Evolutionary conservation across 78 protist genomes (phyloP).

Genomic region (Pigoraptor vietnamica): DNA sequence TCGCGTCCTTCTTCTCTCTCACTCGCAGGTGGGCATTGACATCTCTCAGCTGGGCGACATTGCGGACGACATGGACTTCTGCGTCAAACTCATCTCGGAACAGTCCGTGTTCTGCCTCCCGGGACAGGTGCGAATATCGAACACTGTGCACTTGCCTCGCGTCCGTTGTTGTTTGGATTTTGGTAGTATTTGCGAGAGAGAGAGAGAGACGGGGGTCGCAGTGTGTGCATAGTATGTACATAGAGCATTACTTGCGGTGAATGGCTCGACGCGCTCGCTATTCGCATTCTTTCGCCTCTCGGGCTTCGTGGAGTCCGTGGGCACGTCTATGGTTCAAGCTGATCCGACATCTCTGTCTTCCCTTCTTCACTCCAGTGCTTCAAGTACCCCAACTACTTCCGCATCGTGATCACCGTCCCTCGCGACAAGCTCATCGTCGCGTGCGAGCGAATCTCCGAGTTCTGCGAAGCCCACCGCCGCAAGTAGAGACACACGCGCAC

Average conservation of each 20-base stretch:
- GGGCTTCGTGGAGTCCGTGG: too few species aligned
- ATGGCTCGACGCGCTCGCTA: too few species aligned
- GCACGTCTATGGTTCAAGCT: background rate
- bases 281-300: too few species aligned
- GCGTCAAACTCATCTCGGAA: conserved; percentile 57
- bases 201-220: too few species aligned
- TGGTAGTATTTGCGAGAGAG: too few species aligned
- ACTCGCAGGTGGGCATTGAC: conserved; percentile 55
- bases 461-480: background rate
- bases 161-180: background rate
- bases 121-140: conserved; percentile 30
- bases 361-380: conserved; percentile 36
- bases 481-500: too few species aligned
- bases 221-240: background rate
- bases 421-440: background rate
- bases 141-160: background rate
- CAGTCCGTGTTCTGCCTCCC: conserved; percentile 76
- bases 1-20: too few species aligned
- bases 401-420: conserved; percentile 63
- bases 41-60: conserved; percentile 37
- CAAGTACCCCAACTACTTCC: conserved; percentile 49
- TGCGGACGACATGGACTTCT: conserved; percentile 54
- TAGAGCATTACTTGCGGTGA: background rate
- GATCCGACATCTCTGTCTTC: background rate
- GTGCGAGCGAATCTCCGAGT: background rate